A percentile compares a stretch with the other conserved stretches of the same genome.
Conservation (phyloP, 257 asterid species). For the Petunia secreta region DNA sequence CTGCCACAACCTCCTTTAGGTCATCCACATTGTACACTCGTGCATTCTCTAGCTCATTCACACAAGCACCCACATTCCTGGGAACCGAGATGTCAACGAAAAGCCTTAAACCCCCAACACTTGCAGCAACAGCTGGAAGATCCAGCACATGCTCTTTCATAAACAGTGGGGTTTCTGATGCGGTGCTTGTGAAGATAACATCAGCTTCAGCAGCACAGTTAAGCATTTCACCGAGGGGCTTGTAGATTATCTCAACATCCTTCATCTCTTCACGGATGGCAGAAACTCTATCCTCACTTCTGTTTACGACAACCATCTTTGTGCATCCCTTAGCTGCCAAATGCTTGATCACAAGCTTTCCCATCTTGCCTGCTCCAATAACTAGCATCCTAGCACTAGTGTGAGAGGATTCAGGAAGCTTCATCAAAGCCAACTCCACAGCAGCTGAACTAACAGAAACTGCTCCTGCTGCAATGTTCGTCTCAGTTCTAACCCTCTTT, state of each 20-base stretch:
- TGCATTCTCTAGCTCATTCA: slow-evolving; percentile 63
- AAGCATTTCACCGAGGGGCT: slow-evolving; percentile 68
- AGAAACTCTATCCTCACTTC: slow-evolving; percentile 75
- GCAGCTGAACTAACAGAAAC: slow-evolving; percentile 98
- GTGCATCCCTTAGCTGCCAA: slow-evolving; percentile 91
- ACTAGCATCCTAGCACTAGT: slow-evolving; percentile 71
- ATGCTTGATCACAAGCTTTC: slow-evolving; percentile 96
- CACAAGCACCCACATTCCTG: slow-evolving; percentile 85
- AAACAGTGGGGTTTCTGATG: slow-evolving; percentile 75
- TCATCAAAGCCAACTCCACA: slow-evolving; percentile 88
- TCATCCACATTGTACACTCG: slow-evolving; percentile 91
- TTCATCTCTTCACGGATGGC: slow-evolving; percentile 75
- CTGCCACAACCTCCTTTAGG: slow-evolving; percentile 93
- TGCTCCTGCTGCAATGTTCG: slow-evolving; percentile 92
- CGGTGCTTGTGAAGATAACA: slow-evolving; percentile 83
- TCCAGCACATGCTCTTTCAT: slow-evolving; percentile 59
- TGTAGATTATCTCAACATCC: slow-evolving; percentile 69
- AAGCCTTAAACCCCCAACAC: slow-evolving; percentile 65
- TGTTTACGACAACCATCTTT: slow-evolving; percentile 81
- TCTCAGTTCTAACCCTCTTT: slow-evolving; percentile 88
- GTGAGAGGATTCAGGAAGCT: slow-evolving; percentile 74
- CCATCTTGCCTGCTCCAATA: slow-evolving; percentile 97
- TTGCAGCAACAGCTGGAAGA: slow-evolving; percentile 54
- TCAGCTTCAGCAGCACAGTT: slow-evolving; percentile 74
- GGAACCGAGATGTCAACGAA: slow-evolving; percentile 91